Percentiles rank a stretch among this genome's conserved stretches.
phyloP scores from a whole-genome alignment of 2,329 filamentous ascomycete species.

The Alternaria sp. region DNA sequence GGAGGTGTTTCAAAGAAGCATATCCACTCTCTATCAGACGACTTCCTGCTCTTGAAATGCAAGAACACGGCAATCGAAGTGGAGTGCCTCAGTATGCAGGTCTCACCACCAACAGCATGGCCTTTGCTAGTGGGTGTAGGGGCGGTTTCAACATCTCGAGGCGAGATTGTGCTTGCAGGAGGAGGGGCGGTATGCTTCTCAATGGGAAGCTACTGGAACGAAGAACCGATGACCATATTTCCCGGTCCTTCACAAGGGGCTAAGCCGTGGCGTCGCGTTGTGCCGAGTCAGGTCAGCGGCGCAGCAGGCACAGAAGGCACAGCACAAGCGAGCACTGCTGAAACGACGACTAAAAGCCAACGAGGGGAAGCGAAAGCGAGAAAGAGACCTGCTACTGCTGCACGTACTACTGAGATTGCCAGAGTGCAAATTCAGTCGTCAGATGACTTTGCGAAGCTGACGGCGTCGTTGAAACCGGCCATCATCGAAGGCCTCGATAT shows the following conservation, averaged over 20 bases:
- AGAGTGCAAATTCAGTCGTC: slow-evolving; percentile 61
- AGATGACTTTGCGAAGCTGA: slow-evolving; percentile 67
- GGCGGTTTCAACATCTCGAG: slow-evolving; percentile 56
- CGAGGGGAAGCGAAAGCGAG: slow-evolving; percentile 9
- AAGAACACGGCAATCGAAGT: slow-evolving; percentile 29
- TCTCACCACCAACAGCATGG: slow-evolving; percentile 49
- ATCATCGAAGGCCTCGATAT: slow-evolving; percentile 72
- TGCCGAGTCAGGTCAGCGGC: slow-evolving; percentile 18
- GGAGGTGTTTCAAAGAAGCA: slow-evolving; percentile 58
- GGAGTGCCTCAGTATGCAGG: slow-evolving; percentile 27
- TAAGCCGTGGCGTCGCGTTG: slow-evolving; percentile 28
- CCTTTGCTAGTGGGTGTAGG: slow-evolving; percentile 78
- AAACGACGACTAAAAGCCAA: slow-evolving; percentile 20
- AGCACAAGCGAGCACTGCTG: slow-evolving; percentile 17
- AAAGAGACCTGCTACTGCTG: slow-evolving; percentile 18
- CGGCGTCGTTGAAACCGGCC: slow-evolving; percentile 67
- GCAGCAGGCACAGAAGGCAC: slow-evolving; percentile 17
- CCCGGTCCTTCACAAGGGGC: slow-evolving; percentile 20
- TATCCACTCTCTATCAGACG: slow-evolving; percentile 36
- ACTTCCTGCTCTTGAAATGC: slow-evolving; percentile 38
- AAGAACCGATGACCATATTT: slow-evolving; percentile 35
- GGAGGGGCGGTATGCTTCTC: slow-evolving; percentile 91
- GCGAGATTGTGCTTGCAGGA: slow-evolving; percentile 70
- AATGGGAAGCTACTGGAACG: slow-evolving; percentile 86
- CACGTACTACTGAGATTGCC: slow-evolving; percentile 53